Conservation (phyloP, 805 yeast species). For the Wickerhamiella azyma region DNA sequence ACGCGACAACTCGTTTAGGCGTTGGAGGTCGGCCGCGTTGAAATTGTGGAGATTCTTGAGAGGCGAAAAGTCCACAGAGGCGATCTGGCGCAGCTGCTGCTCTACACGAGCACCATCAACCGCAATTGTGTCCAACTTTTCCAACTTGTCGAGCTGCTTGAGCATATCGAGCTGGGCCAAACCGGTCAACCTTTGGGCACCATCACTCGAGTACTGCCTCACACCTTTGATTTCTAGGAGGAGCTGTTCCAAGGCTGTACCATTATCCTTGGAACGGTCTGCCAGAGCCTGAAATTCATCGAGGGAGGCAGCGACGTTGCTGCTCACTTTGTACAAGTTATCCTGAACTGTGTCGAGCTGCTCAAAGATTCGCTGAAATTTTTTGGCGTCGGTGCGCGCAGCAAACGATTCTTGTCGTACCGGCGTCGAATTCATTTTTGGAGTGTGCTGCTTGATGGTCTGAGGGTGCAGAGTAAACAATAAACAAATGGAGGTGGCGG, state of each 20-base stretch:
- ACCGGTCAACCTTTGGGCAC: constrained; percentile 18
- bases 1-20: constrained; percentile 6
- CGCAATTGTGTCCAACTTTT: neutral
- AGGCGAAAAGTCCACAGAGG: constrained; percentile 10
- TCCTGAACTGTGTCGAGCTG: constrained; percentile 22
- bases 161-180: constrained; percentile 20
- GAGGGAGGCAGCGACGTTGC: constrained; percentile 23
- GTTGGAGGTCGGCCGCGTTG: neutral
- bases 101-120: constrained; percentile 5
- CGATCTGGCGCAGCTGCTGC: constrained; percentile 8
- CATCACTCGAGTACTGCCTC: constrained; percentile 16
- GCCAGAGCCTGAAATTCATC: constrained; percentile 25
- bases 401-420: constrained; percentile 19
- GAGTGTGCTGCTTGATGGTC: constrained; percentile 6
- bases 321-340: constrained; percentile 23
- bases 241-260: constrained; percentile 22
- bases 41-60: constrained; percentile 3
- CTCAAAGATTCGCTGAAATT: constrained; percentile 14
- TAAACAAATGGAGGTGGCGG: neutral
- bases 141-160: constrained; percentile 10
- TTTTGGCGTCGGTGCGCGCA: constrained; percentile 13
- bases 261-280: constrained; percentile 27
- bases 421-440: constrained; percentile 10
- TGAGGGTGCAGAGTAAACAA: neutral
- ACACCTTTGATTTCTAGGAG: constrained; percentile 20